A percentile compares a stretch with the other conserved stretches of the same genome.
Evolutionary conservation across 768 basidiomycete genomes (phyloP).

Genomic region (Termitomyces sp.): DNA sequence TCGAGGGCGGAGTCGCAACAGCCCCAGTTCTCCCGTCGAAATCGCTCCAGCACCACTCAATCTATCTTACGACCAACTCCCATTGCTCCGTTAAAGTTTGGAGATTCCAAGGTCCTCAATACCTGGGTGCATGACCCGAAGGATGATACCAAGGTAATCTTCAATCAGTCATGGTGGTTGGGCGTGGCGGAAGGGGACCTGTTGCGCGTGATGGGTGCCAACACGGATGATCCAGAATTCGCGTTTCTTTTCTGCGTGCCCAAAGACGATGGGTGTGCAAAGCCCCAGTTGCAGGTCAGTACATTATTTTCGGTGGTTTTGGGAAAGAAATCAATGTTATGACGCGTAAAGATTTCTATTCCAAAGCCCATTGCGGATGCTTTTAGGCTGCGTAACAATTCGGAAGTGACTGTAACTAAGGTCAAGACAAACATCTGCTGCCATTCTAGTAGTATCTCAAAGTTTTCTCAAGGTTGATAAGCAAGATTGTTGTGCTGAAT

Average conservation of each 20-base stretch:
- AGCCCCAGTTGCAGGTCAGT: slow-evolving; percentile 60
- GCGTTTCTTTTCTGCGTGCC: slow-evolving; percentile 63
- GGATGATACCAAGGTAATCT: slow-evolving; percentile 41
- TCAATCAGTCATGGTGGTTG: slow-evolving; percentile 75
- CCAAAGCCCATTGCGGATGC: slow-evolving; percentile 67
- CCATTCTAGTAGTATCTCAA: slow-evolving; percentile 7
- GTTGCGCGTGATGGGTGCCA: slow-evolving; percentile 44
- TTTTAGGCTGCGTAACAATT: slow-evolving; percentile 66
- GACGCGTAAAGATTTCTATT: slow-evolving; percentile 56
- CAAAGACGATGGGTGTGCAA: slow-evolving; percentile 53
- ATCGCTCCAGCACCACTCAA: slow-evolving; percentile 68
- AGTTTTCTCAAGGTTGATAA: slow-evolving; percentile 56
- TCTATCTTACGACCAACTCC: slow-evolving; percentile 48
- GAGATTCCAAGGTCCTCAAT: slow-evolving; percentile 58
- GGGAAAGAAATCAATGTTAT: neutral
- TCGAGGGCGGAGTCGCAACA: slow-evolving; percentile 64
- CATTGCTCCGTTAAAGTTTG: slow-evolving; percentile 45
- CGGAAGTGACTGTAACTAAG: slow-evolving; percentile 68
- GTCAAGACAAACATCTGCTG: slow-evolving; percentile 23
- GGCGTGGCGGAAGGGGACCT: slow-evolving; percentile 76
- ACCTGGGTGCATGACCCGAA: slow-evolving; percentile 73
- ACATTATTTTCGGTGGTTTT: neutral
- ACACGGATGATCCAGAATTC: slow-evolving; percentile 29
- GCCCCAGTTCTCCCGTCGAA: slow-evolving; percentile 46
- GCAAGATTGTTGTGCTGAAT: slow-evolving; percentile 56